These are phyloP conservation scores for Chalciporus chontae DNA, from an alignment of 768 basidiomycete genomes.

Conservation along the genomic window DNA sequence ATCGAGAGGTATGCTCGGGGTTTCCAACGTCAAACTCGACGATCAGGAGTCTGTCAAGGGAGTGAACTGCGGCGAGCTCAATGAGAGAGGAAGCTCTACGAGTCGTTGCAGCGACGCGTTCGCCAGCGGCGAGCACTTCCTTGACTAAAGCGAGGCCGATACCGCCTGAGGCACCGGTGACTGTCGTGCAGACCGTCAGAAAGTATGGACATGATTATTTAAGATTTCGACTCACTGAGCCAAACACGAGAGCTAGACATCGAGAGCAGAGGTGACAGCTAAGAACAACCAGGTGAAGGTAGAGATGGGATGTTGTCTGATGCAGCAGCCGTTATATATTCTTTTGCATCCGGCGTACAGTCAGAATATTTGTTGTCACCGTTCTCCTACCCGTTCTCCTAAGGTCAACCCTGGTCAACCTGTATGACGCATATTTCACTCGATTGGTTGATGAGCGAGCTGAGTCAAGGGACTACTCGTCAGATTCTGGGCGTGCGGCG, in stretches of 20 bases:
- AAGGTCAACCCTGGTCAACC: too few relatives aligned
- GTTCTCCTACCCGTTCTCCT: too few relatives aligned
- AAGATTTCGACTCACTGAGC: constrained; percentile 12
- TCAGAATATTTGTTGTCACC: too few relatives aligned
- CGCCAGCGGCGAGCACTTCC: constrained; percentile 23
- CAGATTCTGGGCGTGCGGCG: too few relatives aligned
- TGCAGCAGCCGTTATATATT: constrained; percentile 11
- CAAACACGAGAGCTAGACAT: constrained; percentile 24
- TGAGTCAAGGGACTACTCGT: too few relatives aligned
- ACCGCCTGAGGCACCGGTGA: constrained; percentile 40
- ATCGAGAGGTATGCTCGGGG: constrained; percentile 9
- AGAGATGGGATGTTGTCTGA: background rate
- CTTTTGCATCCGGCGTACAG: background rate
- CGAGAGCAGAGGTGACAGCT: background rate
- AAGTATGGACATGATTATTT: background rate
- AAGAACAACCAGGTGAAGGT: background rate
- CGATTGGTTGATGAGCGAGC: too few relatives aligned
- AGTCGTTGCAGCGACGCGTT: constrained; percentile 27
- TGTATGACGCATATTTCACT: too few relatives aligned
- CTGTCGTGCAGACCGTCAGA: constrained; percentile 19
- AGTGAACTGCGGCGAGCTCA: constrained; percentile 12
- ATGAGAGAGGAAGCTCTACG: constrained; percentile 23
- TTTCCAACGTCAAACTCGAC: constrained; percentile 31
- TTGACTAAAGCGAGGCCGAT: constrained; percentile 34
- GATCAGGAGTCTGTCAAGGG: constrained; percentile 23